Percentiles rank a stretch among this genome's conserved stretches.
These are phyloP conservation scores for Ophiocordyceps australis DNA, from an alignment of 2,329 filamentous ascomycete genomes.

Conservation along the genomic window DNA sequence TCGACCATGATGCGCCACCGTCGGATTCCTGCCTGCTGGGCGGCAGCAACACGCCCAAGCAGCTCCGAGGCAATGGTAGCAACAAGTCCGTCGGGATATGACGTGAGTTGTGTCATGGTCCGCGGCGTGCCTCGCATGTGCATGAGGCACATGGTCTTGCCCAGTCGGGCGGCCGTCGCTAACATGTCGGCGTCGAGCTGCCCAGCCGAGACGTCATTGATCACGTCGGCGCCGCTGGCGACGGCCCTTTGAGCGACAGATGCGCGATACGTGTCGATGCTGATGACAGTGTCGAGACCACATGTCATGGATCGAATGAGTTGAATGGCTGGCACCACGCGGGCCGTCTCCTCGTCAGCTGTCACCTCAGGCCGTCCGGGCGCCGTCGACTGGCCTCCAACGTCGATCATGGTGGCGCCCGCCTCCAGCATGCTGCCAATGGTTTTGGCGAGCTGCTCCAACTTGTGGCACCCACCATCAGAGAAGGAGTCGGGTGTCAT, in stretches of 20 bases:
- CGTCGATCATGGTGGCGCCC: conserved; percentile 73
- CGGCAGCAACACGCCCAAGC: conserved; percentile 48
- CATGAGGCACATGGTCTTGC: conserved; percentile 71
- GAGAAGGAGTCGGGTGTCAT: conserved; percentile 95
- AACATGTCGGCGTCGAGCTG: conserved; percentile 68
- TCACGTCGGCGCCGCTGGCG: conserved; percentile 66
- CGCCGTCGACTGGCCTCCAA: conserved; percentile 86
- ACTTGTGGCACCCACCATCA: conserved; percentile 54
- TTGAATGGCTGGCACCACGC: conserved; percentile 63
- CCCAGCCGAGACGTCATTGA: conserved; percentile 89
- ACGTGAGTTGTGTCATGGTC: conserved; percentile 55
- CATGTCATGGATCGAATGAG: conserved; percentile 51
- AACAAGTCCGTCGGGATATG: conserved; percentile 54
- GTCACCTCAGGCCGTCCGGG: conserved; percentile 54
- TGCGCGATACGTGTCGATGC: conserved; percentile 85
- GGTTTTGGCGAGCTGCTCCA: conserved; percentile 35
- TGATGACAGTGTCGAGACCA: conserved; percentile 49
- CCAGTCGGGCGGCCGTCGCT: conserved; percentile 54
- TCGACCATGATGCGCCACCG: conserved; percentile 93
- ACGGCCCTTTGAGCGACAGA: conserved; percentile 62
- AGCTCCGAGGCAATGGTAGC: conserved; percentile 50
- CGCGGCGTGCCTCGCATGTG: conserved; percentile 81
- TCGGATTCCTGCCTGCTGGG: conserved; percentile 63
- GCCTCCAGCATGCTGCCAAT: conserved; percentile 42
- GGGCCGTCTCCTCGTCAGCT: conserved; percentile 53